Base-by-base conservation (phyloP, 2,329 filamentous ascomycete genomes). In the Trichoderma harzianum region DNA sequence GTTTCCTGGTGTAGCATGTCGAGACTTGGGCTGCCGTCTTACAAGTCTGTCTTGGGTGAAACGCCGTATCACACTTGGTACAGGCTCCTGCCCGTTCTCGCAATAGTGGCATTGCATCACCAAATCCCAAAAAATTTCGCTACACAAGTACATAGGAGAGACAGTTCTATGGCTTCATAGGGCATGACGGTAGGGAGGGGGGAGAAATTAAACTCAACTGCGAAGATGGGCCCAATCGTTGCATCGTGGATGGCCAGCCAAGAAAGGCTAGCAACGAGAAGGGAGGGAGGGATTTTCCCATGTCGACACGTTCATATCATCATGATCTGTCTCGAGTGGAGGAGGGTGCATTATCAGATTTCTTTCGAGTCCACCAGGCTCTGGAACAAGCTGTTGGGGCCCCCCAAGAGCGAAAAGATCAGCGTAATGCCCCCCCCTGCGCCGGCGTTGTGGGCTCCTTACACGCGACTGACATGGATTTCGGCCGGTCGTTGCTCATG, bases 261-360 rank as follows among this genome's bases (percentile, higher is more conserved):
- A 65, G 62, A 57, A 28, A 36, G 63, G 47, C 63, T 36, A 57
- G 32, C 18, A 21, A 36, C 53, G 10, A 36, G 55, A 10, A 57
- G n/a, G 39, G n/a, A 57, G n/a, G 39, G 66, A 62, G 57, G 66
- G 57, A 69, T 61, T 61, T 69, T 61, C 21, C 30, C 26, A 69
- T 69, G 57, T 69, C 57, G 66, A 62, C 28, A 16, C 53, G 1
- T 30, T 39, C 57, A 43, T 62, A 21, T 28, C 30, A 69, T 69
- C 66, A 69, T 69, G 39, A 34, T 61, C 21, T 36, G 28, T 51
- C 51, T 18, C 14, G 30, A 39, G 66, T 36, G 55, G 66, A 69
- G 57, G 57, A 21, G 51, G 26, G 36, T 26, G 28, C 55, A 43
- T 36, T 18, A 51, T 34, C 26, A 68, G 47, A 43, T 18, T 28